These are phyloP conservation scores for Periconia digitata DNA, from an alignment of 2,329 filamentous ascomycete species.

Conservation along the genomic window DNA sequence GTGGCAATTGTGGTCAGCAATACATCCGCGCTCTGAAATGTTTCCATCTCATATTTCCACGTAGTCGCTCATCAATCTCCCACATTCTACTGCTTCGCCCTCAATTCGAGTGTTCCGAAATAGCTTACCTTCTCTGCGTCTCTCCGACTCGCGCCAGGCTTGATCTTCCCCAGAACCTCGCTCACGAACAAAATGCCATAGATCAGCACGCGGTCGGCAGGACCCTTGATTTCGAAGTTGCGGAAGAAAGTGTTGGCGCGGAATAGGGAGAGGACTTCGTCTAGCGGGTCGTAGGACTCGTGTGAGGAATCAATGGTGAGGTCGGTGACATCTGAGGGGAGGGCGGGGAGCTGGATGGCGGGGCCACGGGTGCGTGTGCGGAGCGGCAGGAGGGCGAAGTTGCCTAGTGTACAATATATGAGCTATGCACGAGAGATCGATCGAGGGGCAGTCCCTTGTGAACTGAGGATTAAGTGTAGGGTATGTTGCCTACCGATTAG, in stretches of 20 bases:
- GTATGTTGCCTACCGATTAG: slow-evolving; percentile 55
- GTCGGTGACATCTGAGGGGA: slow-evolving; percentile 57
- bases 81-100: not conserved
- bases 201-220: slow-evolving; percentile 89
- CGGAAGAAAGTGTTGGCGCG: slow-evolving; percentile 98
- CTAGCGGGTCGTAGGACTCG: slow-evolving; percentile 93
- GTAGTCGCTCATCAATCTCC: slow-evolving; percentile 3
- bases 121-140: slow-evolving; percentile 64
- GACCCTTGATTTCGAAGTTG: slow-evolving; percentile 98
- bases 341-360: slow-evolving; percentile 75
- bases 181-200: slow-evolving; percentile 96
- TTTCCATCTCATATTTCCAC: not conserved
- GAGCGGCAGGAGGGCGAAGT: slow-evolving; percentile 91
- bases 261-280: slow-evolving; percentile 91
- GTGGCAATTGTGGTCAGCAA: too few species aligned
- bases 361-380: slow-evolving; percentile 95
- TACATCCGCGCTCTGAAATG: too few species aligned
- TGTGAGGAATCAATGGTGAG: slow-evolving; percentile 72
- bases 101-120: not conserved
- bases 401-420: too few species aligned
- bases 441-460: too few species aligned
- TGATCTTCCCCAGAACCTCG: slow-evolving; percentile 87
- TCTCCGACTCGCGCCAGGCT: slow-evolving; percentile 66
- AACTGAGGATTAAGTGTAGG: not conserved
- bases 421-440: too few species aligned